Base-by-base conservation (phyloP, 345 rosid genomes). In the Aethionema arabicum region DNA sequence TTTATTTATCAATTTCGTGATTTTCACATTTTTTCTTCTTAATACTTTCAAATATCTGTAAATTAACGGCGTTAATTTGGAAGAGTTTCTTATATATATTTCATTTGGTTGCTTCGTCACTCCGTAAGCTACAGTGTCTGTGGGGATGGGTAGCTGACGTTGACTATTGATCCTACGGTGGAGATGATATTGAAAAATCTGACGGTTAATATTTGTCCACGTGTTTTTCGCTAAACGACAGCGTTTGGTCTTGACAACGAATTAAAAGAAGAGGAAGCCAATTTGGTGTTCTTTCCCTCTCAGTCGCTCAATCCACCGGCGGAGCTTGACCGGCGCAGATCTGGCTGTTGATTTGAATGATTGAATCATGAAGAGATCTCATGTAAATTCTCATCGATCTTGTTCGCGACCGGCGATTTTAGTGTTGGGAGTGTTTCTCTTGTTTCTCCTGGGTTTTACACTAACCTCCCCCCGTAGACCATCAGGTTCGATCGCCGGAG, bases 331-430 rank as follows among this genome's bases (percentile, higher is more conserved):
- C 52, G 31, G 15, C n/a, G 59, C 60, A 66, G 76, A 73, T 66
- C 76, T 67, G 8, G 46, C 33, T 13, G 35, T 31, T 14, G 32
- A 14, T 8, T 51, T 35, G 0, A 3, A 7, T 52, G 21, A 56
- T 9, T 50, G 5, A 16, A 59, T 14, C 59, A 91, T 86, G 96
- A 88, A 86, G 74, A 68, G 79, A 59, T 15, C 77, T 52, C 90
- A 85, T 67, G 47, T 64, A 54, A 64, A 87, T 31, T 69, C 76
- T 4, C 14, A 61, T 56, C 65, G 77, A 51, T 61, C 79, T 61
- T 67, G 64, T 5, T 79, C 81, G 56, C 85, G 85, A 40, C 77
- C 82, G 5, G 47, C 73, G n/a, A 32, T 79, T 7, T 31, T 72
- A 47, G 30, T 79, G 48, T 32, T 79, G 5, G 33, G 70, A 2